A percentile compares a stretch with the other conserved stretches of the same genome.
Evolutionary conservation across 441 rosid species (phyloP).

Genomic region (Aleurites moluccanus): DNA sequence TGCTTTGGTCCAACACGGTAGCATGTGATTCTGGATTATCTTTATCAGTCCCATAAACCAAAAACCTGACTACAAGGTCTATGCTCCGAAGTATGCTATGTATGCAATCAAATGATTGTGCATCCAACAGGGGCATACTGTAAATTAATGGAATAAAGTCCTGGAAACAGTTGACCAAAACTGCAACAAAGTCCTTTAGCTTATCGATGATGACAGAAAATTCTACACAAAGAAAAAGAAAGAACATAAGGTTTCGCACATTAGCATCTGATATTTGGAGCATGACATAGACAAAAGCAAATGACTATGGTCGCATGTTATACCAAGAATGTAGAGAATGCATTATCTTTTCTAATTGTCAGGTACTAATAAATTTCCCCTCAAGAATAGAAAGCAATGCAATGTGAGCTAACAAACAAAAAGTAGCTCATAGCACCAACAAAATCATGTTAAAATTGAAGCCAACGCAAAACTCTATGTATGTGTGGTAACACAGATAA

Average conservation of each 20-base stretch:
- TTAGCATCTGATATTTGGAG: not conserved
- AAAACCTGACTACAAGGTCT: constrained; percentile 53
- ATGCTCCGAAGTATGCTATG: constrained; percentile 61
- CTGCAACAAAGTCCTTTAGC: constrained; percentile 66
- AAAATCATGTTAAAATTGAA: not conserved
- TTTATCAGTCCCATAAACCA: constrained; percentile 36
- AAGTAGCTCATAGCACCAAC: not conserved
- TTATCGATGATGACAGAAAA: constrained; percentile 43
- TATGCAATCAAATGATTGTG: constrained; percentile 61
- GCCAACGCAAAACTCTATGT: not conserved
- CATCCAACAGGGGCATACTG: constrained; percentile 44
- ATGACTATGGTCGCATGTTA: not conserved
- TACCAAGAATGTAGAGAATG: not conserved
- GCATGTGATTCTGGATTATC: constrained; percentile 26
- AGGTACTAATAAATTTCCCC: not conserved
- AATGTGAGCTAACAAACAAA: constrained; percentile 9
- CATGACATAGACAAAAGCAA: not conserved
- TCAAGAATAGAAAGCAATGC: not conserved
- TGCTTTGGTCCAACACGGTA: constrained; percentile 42
- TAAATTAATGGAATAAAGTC: constrained; percentile 64
- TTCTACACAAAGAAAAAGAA: constrained; percentile 41
- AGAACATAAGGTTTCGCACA: not conserved
- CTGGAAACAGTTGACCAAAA: constrained; percentile 66
- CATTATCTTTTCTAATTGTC: not conserved
- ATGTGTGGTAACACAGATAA: not conserved